phyloP scores from a whole-genome alignment of 2,329 filamentous ascomycete species.

The Colletotrichum sp. region DNA sequence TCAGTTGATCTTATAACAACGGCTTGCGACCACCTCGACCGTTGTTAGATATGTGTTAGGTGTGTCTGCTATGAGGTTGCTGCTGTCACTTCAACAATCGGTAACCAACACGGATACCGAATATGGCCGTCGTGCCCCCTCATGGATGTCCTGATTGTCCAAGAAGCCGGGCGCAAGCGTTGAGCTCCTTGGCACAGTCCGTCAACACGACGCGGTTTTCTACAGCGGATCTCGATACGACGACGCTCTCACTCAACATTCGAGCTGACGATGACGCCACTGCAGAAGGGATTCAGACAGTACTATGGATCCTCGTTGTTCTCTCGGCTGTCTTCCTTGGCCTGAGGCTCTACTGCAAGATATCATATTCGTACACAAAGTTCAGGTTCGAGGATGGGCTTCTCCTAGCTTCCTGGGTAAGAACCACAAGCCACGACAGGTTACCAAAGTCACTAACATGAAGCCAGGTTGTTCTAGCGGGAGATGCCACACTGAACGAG shows the following conservation, averaged over 20 bases:
- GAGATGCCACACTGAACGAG: conserved; percentile 12
- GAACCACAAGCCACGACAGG: not conserved
- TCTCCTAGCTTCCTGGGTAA: conserved; percentile 27
- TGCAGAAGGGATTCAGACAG: conserved; percentile 3
- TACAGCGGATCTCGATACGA: not conserved
- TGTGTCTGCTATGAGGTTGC: not conserved
- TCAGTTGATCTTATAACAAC: not conserved
- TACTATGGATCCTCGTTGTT: conserved; percentile 23
- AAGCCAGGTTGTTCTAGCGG: not conserved
- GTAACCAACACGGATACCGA: not conserved
- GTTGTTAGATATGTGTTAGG: not conserved
- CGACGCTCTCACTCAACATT: not conserved
- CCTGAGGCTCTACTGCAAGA: conserved; percentile 27
- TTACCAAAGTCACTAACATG: not conserved
- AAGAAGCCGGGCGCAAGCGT: not conserved
- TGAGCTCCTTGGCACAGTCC: not conserved
- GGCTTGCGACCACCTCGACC: not conserved
- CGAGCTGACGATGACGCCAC: conserved; percentile 1
- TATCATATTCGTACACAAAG: conserved; percentile 21
- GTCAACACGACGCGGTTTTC: not conserved
- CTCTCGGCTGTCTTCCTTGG: conserved; percentile 24
- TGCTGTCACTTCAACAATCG: not conserved
- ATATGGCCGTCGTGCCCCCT: conserved; percentile 13
- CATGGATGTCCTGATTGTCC: conserved; percentile 3
- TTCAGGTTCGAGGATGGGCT: conserved; percentile 31